Evolutionary conservation across 805 yeast species (phyloP).

Genomic region (Kregervanrija delftensis): DNA sequence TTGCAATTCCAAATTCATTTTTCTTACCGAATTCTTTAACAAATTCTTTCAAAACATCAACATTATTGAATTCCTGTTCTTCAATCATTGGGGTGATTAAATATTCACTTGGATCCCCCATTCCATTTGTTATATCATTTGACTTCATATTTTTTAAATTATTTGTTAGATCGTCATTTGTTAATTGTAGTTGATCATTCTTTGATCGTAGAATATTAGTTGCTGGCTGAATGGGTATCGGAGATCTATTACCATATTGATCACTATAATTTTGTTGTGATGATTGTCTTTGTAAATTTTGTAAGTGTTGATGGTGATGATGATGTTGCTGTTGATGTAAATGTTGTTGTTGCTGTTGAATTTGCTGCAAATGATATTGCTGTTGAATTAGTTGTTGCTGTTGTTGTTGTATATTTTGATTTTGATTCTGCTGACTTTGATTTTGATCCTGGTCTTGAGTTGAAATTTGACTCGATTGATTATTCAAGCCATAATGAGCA

Average conservation of each 20-base stretch:
- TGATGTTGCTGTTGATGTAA: slow-evolving; percentile 3
- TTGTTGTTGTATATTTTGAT: slow-evolving; percentile 2
- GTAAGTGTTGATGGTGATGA: not conserved
- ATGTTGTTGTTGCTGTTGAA: slow-evolving; percentile 2
- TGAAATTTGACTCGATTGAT: not conserved
- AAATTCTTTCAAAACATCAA: slow-evolving; percentile 45
- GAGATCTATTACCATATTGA: not conserved
- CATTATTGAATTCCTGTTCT: slow-evolving; percentile 43
- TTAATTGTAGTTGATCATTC: not conserved
- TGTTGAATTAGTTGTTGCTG: slow-evolving; percentile 13
- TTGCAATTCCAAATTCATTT: slow-evolving; percentile 53
- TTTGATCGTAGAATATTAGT: not conserved
- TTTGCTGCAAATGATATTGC: slow-evolving; percentile 9
- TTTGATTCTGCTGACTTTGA: slow-evolving; percentile 1
- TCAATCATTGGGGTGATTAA: slow-evolving; percentile 49
- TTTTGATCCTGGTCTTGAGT: not conserved
- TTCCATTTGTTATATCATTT: not conserved
- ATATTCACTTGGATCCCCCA: slow-evolving; percentile 30
- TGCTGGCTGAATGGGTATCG: not conserved
- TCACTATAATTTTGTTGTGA: not conserved
- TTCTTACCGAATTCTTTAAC: slow-evolving; percentile 50
- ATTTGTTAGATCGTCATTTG: not conserved
- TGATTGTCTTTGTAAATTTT: too few relatives aligned
- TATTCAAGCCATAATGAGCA: not conserved
- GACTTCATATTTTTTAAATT: too few relatives aligned